Base-by-base conservation (phyloP, 1,284 basidiomycete species). In the Tylopilus orsonianus region DNA sequence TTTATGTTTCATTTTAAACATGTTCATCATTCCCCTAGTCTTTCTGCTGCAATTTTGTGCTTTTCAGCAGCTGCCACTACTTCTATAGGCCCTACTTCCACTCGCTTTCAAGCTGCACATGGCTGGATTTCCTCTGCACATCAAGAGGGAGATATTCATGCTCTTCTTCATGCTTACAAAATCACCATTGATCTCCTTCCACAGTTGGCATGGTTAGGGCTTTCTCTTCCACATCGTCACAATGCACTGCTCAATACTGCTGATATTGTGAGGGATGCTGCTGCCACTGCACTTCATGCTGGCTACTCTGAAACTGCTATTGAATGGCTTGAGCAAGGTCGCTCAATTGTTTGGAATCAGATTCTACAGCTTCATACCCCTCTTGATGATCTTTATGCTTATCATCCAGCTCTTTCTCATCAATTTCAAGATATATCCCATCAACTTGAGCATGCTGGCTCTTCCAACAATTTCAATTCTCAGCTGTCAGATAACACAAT, bases 321-420 rank as follows among this genome's bases (percentile, higher is more conserved):
- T 12, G 43, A 46, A 20, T 52, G 48, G 40, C 36, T 50, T 12
- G 50, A 50, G 9, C 43, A 52, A 32, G 50, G 48, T 19, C 50
- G 50, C 3, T 52, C 33, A 12, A 16, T 52, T 9, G 42, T 52
- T 3, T 52, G 50, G 50, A 39, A 30, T 2, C 48, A 50, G 16
- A 10, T 29, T 8, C 14, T 49, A 7, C 38, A 20, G 9, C 27
- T 41, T 24, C 27, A 18, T 14, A 45, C 49, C 19, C 49, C 44
- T 2, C 20, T 46, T 5, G 40, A 50, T 12, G 19, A 37, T n/a
- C 29, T 50, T 9, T 43, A 38, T 13, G 5, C 5, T 4, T 9
- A 12, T 6, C 6, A 23, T 19, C 43, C 43, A 6, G 33, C 36
- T 14, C 22, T 45, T 9, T 43, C 48, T 5, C 22, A 36, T 24